Evolutionary conservation across 2,329 filamentous ascomycete genomes (phyloP).

Genomic region (Leptographium lundbergii): DNA sequence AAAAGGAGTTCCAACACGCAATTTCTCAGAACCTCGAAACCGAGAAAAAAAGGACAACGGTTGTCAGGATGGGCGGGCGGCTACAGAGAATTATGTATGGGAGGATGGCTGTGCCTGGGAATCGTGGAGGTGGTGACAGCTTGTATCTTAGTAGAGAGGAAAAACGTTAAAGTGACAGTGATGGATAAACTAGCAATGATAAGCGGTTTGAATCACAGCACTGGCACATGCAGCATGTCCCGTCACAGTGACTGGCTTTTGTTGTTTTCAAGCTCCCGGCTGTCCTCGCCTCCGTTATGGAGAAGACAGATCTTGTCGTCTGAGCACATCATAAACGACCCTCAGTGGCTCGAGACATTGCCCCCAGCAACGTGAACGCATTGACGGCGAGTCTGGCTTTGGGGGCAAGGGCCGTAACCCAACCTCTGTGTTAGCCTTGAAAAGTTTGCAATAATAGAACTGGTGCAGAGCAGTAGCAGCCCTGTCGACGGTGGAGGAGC

Average conservation of each 20-base stretch:
- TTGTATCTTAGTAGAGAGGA: background rate
- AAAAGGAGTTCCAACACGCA: constrained; percentile 8
- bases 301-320: background rate
- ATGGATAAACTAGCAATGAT: background rate
- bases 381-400: background rate
- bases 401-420: background rate
- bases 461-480: background rate
- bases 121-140: background rate
- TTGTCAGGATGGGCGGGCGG: constrained; percentile 26
- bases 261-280: background rate
- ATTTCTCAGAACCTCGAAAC: constrained; percentile 23
- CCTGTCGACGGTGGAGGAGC: background rate
- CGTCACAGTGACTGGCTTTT: background rate
- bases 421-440: no score
- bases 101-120: constrained; percentile 2
- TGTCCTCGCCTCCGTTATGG: background rate
- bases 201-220: constrained; percentile 12
- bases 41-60: constrained; percentile 24
- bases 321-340: background rate
- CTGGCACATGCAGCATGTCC: constrained; percentile 6
- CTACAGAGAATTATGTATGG: constrained; percentile 37
- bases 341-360: background rate
- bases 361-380: background rate
- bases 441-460: background rate
- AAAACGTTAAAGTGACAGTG: background rate